A percentile compares a stretch with the other conserved stretches of the same genome.
These are phyloP conservation scores for Xerocomus spinulosus DNA, from an alignment of 768 basidiomycete species.

Conservation along the genomic window DNA sequence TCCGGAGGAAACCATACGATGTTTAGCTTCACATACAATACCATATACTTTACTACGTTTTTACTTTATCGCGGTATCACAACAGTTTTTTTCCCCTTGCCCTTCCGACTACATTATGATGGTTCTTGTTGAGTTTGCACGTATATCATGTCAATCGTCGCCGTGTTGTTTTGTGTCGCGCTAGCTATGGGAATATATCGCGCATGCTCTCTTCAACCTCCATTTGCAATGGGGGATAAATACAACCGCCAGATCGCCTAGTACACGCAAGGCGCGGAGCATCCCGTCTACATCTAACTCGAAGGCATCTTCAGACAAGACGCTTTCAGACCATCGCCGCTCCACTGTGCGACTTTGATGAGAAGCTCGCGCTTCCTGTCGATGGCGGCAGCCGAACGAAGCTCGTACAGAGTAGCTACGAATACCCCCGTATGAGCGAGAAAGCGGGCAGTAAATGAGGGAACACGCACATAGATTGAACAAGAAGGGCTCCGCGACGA, in stretches of 20 bases:
- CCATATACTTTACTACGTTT: slow-evolving; percentile 13
- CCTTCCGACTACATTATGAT: background rate
- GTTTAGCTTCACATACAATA: slow-evolving; percentile 3
- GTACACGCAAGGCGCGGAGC: background rate
- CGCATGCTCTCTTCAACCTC: slow-evolving; percentile 10
- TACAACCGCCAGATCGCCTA: too few species aligned
- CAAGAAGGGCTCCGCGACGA: slow-evolving; percentile 75
- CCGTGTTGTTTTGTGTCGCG: slow-evolving; percentile 23
- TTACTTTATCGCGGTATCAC: slow-evolving; percentile 8
- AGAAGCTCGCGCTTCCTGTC: slow-evolving; percentile 75
- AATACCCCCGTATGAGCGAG: background rate
- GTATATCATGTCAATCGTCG: slow-evolving; percentile 21
- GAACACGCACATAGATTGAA: slow-evolving; percentile 72
- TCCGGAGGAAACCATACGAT: background rate
- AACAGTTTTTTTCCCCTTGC: slow-evolving; percentile 1
- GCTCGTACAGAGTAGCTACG: slow-evolving; percentile 75
- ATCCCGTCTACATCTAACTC: slow-evolving; percentile 29
- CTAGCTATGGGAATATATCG: slow-evolving; percentile 20
- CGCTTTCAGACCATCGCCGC: slow-evolving; percentile 75
- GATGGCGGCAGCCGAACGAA: slow-evolving; percentile 64
- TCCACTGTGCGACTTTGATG: slow-evolving; percentile 78
- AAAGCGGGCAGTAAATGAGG: background rate
- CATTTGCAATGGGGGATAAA: too few species aligned
- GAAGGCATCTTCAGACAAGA: slow-evolving; percentile 77
- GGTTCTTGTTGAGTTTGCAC: slow-evolving; percentile 13